These are phyloP conservation scores for Solanum hybrid DNA, from an alignment of 305 asterid species.

Conservation along the genomic window DNA sequence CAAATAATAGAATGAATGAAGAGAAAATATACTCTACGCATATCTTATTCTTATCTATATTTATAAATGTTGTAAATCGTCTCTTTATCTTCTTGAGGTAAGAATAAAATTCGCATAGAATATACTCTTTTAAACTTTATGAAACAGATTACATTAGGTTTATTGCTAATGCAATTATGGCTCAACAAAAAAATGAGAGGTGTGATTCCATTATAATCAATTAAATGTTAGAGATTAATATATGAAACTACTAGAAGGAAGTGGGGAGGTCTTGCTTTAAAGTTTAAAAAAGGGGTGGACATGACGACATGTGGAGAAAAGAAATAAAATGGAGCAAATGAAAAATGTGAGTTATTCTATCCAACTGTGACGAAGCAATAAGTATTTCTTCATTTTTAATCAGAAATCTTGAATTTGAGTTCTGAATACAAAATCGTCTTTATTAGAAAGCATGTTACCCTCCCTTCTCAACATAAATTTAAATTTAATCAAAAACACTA, in stretches of 20 bases:
- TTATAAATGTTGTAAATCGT: no score
- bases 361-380: rapidly evolving
- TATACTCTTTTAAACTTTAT: no score
- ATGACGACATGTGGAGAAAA: not conserved
- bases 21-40: not conserved
- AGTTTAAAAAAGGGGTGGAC: not conserved
- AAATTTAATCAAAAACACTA: no score
- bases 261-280: not conserved
- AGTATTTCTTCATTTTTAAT: no score
- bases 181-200: not conserved
- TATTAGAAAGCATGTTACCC: no score
- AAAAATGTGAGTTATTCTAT: not conserved
- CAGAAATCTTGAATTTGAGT: no score
- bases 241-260: not conserved
- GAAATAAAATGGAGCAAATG: not conserved
- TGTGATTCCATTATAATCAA: not conserved
- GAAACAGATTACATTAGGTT: no score
- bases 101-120: no score
- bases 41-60: no score
- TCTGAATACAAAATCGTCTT: rapidly evolving
- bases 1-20: not conserved
- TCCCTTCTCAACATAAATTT: rapidly evolving
- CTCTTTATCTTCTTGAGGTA: no score
- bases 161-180: not conserved
- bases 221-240: not conserved